Conservation (phyloP, 352 stramenopile genomes). For the Globisporangium ultimum region DNA sequence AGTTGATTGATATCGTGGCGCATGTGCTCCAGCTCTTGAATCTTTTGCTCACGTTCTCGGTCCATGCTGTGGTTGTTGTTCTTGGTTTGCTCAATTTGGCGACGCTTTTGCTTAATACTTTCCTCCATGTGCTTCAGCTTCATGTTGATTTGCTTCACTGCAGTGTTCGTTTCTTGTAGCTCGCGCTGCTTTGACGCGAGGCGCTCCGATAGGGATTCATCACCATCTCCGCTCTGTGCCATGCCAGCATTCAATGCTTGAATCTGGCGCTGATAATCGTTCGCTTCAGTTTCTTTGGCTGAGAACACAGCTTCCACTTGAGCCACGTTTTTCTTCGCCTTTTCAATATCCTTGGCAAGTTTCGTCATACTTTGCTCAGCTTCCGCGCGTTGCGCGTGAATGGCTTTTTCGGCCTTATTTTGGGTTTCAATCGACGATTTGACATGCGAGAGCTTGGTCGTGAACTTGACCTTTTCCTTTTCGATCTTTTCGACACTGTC, state of each 20-base stretch:
- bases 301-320: constrained; percentile 41
- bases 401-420: constrained; percentile 45
- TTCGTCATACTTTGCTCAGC: constrained; percentile 73
- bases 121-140: constrained; percentile 93
- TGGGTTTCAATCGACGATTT: constrained; percentile 72
- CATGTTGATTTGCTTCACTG: constrained; percentile 90
- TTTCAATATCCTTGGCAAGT: constrained; percentile 82
- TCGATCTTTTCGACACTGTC: constrained; percentile 74
- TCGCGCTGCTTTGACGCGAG: constrained; percentile 78
- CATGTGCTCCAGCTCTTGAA: constrained; percentile 64
- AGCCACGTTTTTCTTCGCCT: constrained; percentile 61
- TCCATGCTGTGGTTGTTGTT: constrained; percentile 75
- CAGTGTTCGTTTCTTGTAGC: constrained; percentile 73
- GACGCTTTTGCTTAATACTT: constrained; percentile 73
- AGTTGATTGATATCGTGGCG: constrained; percentile 48
- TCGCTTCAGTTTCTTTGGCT: constrained; percentile 59
- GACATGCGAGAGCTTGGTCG: constrained; percentile 76
- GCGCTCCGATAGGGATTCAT: constrained; percentile 74
- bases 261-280: constrained; percentile 80
- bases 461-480: constrained; percentile 83
- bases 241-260: constrained; percentile 86
- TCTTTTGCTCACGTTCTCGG: constrained; percentile 60
- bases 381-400: constrained; percentile 73
- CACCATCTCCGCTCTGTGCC: constrained; percentile 65
- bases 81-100: constrained; percentile 64